Evolutionary conservation across 1,139 yeast genomes (phyloP), one percentile per base, ranked within the genome.

Genomic region (Blastobotrys niveus): DNA sequence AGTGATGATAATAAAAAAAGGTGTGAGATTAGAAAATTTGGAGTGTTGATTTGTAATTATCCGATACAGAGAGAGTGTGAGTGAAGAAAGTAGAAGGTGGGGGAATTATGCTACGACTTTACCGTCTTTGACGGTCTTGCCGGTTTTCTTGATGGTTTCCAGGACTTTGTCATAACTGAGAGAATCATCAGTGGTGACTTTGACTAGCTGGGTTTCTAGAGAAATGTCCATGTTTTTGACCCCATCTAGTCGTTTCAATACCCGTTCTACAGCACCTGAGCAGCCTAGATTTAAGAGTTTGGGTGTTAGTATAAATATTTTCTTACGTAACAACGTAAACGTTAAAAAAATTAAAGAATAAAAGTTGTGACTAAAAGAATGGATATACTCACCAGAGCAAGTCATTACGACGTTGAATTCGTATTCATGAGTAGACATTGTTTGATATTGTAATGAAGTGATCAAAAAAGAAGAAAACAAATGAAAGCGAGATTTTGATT

Each of bases 261-360:
- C 97, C 58, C 88, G 77, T 63, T 80, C 78, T 43, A 91, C 85
- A 9, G 98, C 96, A 47, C 76, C 79, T 17, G 95, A 83, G 67
- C 98, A 91, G 25, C 96, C 85, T 59, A 34, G 12, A 5, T 15
- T 3, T 38, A 24, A n/a, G n/a, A n/a, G n/a, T n/a, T n/a, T n/a
- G n/a, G n/a, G n/a, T 34, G 4, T 34, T 5, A 5, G 6, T 5
- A 17, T 3, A 6, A 3, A 17, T 12, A 14, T 25, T 14, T 25
- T 36, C 6, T 2, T 10, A 5, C 8, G 51, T 45, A 32, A 48
- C 45, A 41, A 4, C 10, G 19, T 27, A 14, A 17, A 19, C n/a
- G n/a, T n/a, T n/a, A n/a, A n/a, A n/a, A n/a, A n/a, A n/a, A n/a
- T n/a, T n/a, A n/a, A n/a, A n/a, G n/a, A 34, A 5, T 34, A 14